A percentile compares a stretch with the other conserved stretches of the same genome.
These are phyloP conservation scores for Blumeria graminis DNA, from an alignment of 2,329 filamentous ascomycete species.

Conservation along the genomic window DNA sequence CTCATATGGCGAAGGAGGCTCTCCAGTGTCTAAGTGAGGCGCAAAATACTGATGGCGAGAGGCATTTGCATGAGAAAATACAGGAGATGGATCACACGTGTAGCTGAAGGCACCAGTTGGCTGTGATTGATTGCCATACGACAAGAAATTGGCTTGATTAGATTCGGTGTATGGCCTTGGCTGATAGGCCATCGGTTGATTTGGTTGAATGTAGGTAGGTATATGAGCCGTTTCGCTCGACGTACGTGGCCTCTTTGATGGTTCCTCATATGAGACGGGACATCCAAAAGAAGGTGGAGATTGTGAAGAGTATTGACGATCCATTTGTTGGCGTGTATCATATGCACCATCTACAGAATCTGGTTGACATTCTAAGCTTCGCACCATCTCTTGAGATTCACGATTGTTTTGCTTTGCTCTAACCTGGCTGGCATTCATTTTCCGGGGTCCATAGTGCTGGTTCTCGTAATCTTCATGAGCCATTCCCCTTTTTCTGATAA, in stretches of 20 bases:
- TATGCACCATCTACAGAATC: conserved; percentile 4
- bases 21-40: conserved; percentile 4
- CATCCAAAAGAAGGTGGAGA: conserved; percentile 5
- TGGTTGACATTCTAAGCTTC: conserved; percentile 4
- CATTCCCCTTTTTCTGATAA: conserved; percentile 13
- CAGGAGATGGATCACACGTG: conserved; percentile 5
- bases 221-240: conserved; percentile 7
- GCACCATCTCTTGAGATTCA: conserved; percentile 4
- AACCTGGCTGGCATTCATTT: conserved; percentile 2
- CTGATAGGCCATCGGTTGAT: conserved; percentile 4
- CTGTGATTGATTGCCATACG: conserved; percentile 3
- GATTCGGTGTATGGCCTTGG: conserved; percentile 5
- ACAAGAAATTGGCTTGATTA: conserved; percentile 1
- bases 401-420: conserved; percentile 2
- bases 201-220: conserved; percentile 5
- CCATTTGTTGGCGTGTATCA: conserved; percentile 4
- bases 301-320: conserved; percentile 6
- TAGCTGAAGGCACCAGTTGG: conserved; percentile 4
- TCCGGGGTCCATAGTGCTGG: conserved; percentile 8
- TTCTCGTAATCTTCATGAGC: conserved; percentile 14
- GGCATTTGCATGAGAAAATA: conserved; percentile 2
- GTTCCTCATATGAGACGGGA: conserved; percentile 5
- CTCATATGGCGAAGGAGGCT: conserved; percentile 6
- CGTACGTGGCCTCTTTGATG: conserved; percentile 7
- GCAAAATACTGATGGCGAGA: conserved; percentile 6